Percentiles rank a stretch among this genome's conserved stretches.
Evolutionary conservation across 805 yeast genomes (phyloP).

Genomic region (Saturnispora silvae): DNA sequence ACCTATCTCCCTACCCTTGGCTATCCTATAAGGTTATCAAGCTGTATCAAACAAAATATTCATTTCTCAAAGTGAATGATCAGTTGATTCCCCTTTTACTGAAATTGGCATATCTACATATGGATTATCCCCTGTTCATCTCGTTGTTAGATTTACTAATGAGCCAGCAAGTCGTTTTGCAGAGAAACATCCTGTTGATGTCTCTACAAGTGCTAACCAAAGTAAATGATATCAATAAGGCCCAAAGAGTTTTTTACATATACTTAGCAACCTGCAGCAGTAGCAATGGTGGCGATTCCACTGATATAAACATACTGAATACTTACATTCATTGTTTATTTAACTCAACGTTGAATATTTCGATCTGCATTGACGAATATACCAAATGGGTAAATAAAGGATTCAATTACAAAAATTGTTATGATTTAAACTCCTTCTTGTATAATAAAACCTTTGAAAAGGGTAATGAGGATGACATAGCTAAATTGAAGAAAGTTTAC

Average conservation of each 20-base stretch:
- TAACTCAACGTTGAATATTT: too few species aligned
- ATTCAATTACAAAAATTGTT: too few species aligned
- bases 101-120: slow-evolving; percentile 13
- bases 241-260: slow-evolving; percentile 22
- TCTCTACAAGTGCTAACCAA: slow-evolving; percentile 21
- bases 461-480: slow-evolving; percentile 16
- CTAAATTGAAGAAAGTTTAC: too few species aligned
- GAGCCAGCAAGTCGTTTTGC: slow-evolving; percentile 7
- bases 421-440: slow-evolving; percentile 19
- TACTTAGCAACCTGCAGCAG: too few species aligned
- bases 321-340: too few species aligned
- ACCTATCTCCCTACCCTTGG: slow-evolving; percentile 10
- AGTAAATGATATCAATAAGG: slow-evolving; percentile 19
- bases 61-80: slow-evolving; percentile 12
- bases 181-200: slow-evolving; percentile 12
- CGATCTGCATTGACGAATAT: too few species aligned
- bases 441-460: slow-evolving; percentile 14
- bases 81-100: slow-evolving; percentile 14
- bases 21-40: slow-evolving; percentile 15
- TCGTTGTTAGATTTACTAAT: slow-evolving; percentile 11
- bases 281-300: too few species aligned
- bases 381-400: too few species aligned
- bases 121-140: slow-evolving; percentile 19
- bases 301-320: too few species aligned
- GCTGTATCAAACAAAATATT: slow-evolving; percentile 14